Evolutionary conservation across 345 rosid species (phyloP), one percentile per base, ranked within the genome.

Genomic region (Populus simonii): DNA sequence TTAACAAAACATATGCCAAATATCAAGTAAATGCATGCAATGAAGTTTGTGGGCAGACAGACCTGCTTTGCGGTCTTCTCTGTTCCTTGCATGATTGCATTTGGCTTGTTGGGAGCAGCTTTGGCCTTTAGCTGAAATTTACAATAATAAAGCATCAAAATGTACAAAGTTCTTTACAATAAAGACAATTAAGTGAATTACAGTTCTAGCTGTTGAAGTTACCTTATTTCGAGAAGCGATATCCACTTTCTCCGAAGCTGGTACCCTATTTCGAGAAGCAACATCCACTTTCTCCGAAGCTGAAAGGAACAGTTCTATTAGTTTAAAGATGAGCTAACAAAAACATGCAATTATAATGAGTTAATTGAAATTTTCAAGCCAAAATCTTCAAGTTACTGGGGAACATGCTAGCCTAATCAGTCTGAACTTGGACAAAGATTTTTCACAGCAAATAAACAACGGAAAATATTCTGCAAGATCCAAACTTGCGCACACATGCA

Each of bases 261-360:
- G 83, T 78, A 92, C 99, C 88, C 86, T 91, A 79, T 85, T 80
- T 73, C 66, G 82, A 78, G 89, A 82, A 75, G 84, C 62, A 71
- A 6, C 33, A 41, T 80, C 86, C 77, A 79, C 80, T 80, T 76
- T 89, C 76, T 77, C 85, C 67, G 82, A 69, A 84, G 86, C 96
- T 92, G 85, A 77, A 76, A 86, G 68, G 63, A 72, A 53, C 66
- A 1, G 16, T 36, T 43, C 9, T 31, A 61, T 69, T 65, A 71
- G 84, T 71, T 63, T 22, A n/a, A 57, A 74, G 66, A 43, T 59
- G 53, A 25, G 27, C 66, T 53, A 41, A 43, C 16, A 27, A 47
- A 45, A 55, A 55, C 18, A 20, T 73, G 61, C 9, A 22, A 22
- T 39, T 62, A 59, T 53, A 22, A 20, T 61, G 71, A 20, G 31